Conservation (phyloP, 177 flowering plant genomes). For the Vitis hybrid region DNA sequence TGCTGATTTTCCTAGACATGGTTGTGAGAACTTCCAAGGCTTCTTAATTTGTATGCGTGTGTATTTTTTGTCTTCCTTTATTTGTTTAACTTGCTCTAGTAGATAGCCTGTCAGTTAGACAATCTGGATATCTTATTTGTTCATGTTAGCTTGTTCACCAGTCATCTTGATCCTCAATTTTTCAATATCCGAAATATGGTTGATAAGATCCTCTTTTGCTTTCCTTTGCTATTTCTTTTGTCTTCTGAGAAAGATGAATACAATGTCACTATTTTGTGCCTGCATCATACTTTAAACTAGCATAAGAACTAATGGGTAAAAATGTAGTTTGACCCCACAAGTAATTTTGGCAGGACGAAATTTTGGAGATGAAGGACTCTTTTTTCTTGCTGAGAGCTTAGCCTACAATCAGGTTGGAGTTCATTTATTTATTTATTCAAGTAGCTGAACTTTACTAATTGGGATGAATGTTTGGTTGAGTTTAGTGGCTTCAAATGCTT, state of each 20-base stretch:
- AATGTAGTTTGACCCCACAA: slow-evolving; percentile 4
- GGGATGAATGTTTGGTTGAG: no score
- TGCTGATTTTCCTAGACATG: neutral
- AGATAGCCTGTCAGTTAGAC: neutral
- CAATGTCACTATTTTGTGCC: neutral
- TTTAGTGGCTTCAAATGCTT: no score
- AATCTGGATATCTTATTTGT: neutral
- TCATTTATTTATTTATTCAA: no score
- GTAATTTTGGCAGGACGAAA: slow-evolving; percentile 57
- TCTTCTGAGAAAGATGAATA: neutral
- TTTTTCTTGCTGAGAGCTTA: slow-evolving; percentile 92
- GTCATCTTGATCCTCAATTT: neutral
- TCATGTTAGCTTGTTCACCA: neutral
- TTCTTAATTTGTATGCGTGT: no score
- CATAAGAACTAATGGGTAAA: neutral
- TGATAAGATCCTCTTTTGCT: neutral
- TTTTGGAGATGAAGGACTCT: slow-evolving; percentile 93
- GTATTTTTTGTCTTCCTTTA: no score
- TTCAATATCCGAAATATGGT: neutral
- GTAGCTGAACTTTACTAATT: no score
- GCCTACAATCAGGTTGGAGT: slow-evolving; percentile 78
- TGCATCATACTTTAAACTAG: neutral
- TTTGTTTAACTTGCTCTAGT: neutral
- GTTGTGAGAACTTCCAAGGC: neutral
- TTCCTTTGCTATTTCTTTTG: neutral